Evolutionary conservation across 2,329 filamentous ascomycete genomes (phyloP), one percentile per base, ranked within the genome.

Genomic region (Fulvia fulva): DNA sequence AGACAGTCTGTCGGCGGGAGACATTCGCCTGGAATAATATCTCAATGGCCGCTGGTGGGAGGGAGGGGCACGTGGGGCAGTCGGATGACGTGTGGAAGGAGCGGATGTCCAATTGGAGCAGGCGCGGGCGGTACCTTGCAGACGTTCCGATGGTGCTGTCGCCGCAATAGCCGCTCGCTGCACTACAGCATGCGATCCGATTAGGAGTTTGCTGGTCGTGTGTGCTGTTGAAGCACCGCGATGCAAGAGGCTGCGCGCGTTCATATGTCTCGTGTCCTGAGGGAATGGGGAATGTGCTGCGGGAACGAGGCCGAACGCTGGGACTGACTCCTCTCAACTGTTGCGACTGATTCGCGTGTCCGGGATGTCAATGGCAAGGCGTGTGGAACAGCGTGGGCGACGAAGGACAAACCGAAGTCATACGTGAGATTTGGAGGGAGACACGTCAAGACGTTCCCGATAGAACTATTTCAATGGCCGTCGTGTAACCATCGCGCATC

Each of bases 1-100:
- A 72, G 76, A 68, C 71, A 76, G 65, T 76, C 76, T 69, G 72
- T 71, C 66, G 41, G 63, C 62, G 49, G 70, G 77, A 70, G 77
- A 77, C 71, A 79, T 78, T 77, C 28, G 26, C 25, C 1, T 19
- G 21, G 50, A 25, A 37, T 37, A 30, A 49, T 53, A 53, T 43
- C 50, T 43, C 47, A 19, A 41, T 19, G 37, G 30, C 3, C 30
- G 11, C 8, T 26, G 19, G 16, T 5, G n/a, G n/a, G n/a, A 12
- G 80, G 76, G 62, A 46, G 56, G 61, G 46, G 57, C 58, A 51
- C 52, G 61, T 26, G 51, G 51, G 52, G 55, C 47, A 30, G 25
- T 50, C 43, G 41, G 54, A 55, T 61, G 59, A 53, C 54, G 59
- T 52, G 46, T 53, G 58, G 50, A 56, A 32, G 46, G 25, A 44